Base-by-base conservation (phyloP, 805 yeast species). In the Candida maris region DNA sequence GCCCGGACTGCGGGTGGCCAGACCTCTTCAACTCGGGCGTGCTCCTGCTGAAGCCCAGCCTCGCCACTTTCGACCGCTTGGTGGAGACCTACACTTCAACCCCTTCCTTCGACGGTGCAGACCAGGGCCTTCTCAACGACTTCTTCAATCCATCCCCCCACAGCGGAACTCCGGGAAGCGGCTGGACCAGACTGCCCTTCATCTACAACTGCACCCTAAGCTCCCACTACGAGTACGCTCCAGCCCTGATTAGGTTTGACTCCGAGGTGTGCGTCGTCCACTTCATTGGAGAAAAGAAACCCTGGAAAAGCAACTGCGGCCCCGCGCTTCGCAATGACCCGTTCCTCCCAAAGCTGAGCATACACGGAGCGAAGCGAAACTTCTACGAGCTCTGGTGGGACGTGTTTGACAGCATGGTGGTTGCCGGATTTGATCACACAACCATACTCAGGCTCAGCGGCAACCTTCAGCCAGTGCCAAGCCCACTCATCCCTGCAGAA, bases 1-100 rank as follows among this genome's bases (percentile, higher is more conserved):
- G 81, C 12, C 84, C 94, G 0, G 96, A 87, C 61, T 68, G 77
- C n/a, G 95, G 95, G 10, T 87, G 94, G 85, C 95, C 95, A 0
- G 96, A 87, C 62, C 71, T 82, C 50, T 87, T 87, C 66, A 86
- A 87, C 59, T 75, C 88, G 21, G 95, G 96, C 4, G 75, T 86
- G 15, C 67, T 86, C 51, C 65, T 79, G 3, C 55, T 79, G 19
- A 66, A 68, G 23, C 95, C 95, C 3, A 64, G 67, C 46, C 26
- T 44, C 1, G 41, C 46, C 0, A 70, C 67, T 15, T 79, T 65
- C 46, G 42, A 56, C 3, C 61, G 64, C 21, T 65, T 87, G 32
- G 41, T 56, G 19, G 32, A 44, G 2, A 58, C 59, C 21, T 55
- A 63, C 31, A 21, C 36, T 1, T 44, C 52, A 4, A 48, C 45